A percentile compares a stretch with the other conserved stretches of the same genome.
Conservation (phyloP, 345 rosid genomes). For the Citrus medica region DNA sequence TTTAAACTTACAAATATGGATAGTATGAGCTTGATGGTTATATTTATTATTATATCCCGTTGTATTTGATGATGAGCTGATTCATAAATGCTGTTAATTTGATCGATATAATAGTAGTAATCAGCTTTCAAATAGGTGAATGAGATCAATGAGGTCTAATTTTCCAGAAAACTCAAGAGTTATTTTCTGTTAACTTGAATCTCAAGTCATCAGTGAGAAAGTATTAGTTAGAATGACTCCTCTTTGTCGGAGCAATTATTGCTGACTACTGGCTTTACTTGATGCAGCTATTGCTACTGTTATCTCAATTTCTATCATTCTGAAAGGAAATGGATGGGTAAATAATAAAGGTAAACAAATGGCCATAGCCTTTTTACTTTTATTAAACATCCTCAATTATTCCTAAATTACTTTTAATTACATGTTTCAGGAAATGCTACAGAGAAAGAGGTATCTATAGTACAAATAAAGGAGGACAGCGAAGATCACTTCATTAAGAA, state of each 20-base stretch:
- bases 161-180: neutral
- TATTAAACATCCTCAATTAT: neutral
- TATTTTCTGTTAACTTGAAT: neutral
- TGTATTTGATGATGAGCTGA: neutral
- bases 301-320: conserved; percentile 13
- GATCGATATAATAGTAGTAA: too few species aligned
- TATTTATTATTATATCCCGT: too few species aligned
- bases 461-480: too few species aligned
- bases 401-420: neutral
- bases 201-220: neutral
- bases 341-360: conserved; percentile 16
- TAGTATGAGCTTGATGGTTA: neutral
- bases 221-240: neutral
- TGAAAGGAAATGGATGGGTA: conserved; percentile 14
- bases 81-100: neutral
- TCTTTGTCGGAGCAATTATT: neutral
- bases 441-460: too few species aligned
- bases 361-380: neutral
- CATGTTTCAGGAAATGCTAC: neutral
- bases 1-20: neutral
- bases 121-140: neutral
- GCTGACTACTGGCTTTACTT: neutral
- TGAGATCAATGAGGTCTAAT: neutral
- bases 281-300: conserved; percentile 30
- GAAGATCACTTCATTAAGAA: neutral